Conservation (phyloP, 2,329 filamentous ascomycete species). For the Penicillium vulpinum region DNA sequence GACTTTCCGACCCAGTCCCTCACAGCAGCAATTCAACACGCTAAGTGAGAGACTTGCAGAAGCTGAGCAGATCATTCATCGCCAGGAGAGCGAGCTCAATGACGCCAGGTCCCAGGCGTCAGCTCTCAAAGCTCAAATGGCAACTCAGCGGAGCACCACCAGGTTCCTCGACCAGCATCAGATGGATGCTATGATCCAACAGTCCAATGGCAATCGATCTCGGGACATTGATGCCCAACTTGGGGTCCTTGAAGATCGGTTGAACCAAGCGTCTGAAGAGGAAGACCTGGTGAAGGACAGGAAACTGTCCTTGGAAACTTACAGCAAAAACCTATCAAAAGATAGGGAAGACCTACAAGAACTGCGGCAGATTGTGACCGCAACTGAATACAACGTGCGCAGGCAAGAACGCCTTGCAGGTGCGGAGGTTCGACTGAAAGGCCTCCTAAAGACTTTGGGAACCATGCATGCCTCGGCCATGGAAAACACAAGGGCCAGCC, state of each 20-base stretch:
- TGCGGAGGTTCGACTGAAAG: background rate
- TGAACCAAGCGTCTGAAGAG: background rate
- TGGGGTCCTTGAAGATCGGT: accelerated
- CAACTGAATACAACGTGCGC: accelerated
- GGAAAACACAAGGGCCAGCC: background rate
- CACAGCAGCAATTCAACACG: background rate
- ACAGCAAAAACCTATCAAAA: too few relatives aligned
- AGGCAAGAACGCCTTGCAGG: background rate
- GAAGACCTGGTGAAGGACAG: too few relatives aligned
- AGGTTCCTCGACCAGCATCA: background rate
- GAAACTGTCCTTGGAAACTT: too few relatives aligned
- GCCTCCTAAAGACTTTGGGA: background rate
- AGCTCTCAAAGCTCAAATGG: background rate
- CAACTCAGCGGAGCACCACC: background rate
- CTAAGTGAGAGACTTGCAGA: background rate
- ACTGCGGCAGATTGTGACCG: accelerated
- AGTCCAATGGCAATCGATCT: background rate
- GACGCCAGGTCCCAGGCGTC: background rate
- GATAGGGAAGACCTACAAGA: background rate
- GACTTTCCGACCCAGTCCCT: background rate
- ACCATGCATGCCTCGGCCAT: background rate
- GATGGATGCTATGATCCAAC: background rate
- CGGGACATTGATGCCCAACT: background rate
- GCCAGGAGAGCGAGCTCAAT: background rate
- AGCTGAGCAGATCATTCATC: background rate